These are phyloP conservation scores for Trichopus zeylanicus DNA, from an alignment of 116 monocot genomes.

Conservation along the genomic window DNA sequence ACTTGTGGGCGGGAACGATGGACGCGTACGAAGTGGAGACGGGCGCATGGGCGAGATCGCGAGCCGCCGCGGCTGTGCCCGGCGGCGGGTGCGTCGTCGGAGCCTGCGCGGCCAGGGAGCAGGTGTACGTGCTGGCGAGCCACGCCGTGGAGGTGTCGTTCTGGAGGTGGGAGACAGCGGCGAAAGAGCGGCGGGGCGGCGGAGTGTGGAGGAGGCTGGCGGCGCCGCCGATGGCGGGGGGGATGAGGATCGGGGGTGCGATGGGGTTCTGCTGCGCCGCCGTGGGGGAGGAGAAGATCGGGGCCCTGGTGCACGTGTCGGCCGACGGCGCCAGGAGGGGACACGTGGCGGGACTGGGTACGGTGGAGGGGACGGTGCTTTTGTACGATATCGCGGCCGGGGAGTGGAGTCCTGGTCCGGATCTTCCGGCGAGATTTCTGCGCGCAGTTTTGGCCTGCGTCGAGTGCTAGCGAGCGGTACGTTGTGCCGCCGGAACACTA, in stretches of 20 bases:
- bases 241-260: constrained; percentile 28
- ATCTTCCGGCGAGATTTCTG: constrained; percentile 40
- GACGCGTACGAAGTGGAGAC: constrained; percentile 50
- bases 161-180: constrained; percentile 58
- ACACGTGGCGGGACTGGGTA: too few species aligned
- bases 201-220: constrained; percentile 38
- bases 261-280: constrained; percentile 53
- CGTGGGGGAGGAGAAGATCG: constrained; percentile 46
- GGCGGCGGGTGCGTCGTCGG: constrained; percentile 72
- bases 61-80: constrained; percentile 44
- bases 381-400: constrained; percentile 39
- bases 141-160: constrained; percentile 84
- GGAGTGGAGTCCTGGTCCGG: constrained; percentile 49
- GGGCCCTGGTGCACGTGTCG: constrained; percentile 35
- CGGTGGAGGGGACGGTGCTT: constrained; percentile 33
- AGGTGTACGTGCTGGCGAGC: constrained; percentile 68
- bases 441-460: constrained; percentile 46
- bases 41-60: constrained; percentile 38
- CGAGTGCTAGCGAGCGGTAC: constrained; percentile 31
- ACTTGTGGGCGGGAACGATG: constrained; percentile 58
- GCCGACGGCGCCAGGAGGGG: constrained; percentile 13
- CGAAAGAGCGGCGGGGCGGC: not conserved
- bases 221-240: constrained; percentile 36
- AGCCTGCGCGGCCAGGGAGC: constrained; percentile 47
- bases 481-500: not conserved